A percentile compares a stretch with the other conserved stretches of the same genome.
phyloP scores from a whole-genome alignment of 2,329 filamentous ascomycete genomes.

The Colletotrichum theobromicola region DNA sequence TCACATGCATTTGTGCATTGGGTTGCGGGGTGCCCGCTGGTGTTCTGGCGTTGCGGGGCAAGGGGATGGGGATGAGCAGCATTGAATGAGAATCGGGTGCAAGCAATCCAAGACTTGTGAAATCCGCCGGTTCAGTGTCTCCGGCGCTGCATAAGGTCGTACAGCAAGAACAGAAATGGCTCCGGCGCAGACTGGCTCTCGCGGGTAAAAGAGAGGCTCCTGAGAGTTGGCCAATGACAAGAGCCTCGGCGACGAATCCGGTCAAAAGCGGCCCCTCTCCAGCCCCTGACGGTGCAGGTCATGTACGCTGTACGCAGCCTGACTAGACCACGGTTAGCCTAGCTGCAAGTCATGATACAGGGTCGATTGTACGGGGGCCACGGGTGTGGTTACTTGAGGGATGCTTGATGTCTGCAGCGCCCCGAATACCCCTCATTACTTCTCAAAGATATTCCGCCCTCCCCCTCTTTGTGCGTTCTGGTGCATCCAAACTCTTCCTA shows the following conservation, averaged over 20 bases:
- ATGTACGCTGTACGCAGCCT: background rate
- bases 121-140: background rate
- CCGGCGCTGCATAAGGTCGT: background rate
- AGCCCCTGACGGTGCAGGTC: constrained; percentile 14
- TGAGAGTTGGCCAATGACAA: background rate
- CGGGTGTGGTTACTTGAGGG: background rate
- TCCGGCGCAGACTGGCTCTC: constrained; percentile 6
- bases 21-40: constrained; percentile 13
- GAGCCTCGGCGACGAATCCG: constrained; percentile 11
- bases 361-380: background rate
- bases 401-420: background rate
- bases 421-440: background rate
- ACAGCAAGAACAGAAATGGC: background rate
- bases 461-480: background rate
- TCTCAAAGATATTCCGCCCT: background rate
- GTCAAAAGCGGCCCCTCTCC: constrained; percentile 11
- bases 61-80: background rate
- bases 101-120: background rate
- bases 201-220: constrained; percentile 13
- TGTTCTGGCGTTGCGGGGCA: constrained; percentile 5
- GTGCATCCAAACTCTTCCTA: background rate
- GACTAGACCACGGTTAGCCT: constrained; percentile 6
- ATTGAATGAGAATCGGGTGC: background rate
- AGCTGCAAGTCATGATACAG: constrained; percentile 21
- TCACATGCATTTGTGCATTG: constrained; percentile 17